Conservation (phyloP, 345 rosid genomes). For the Melaleuca quinquenervia region DNA sequence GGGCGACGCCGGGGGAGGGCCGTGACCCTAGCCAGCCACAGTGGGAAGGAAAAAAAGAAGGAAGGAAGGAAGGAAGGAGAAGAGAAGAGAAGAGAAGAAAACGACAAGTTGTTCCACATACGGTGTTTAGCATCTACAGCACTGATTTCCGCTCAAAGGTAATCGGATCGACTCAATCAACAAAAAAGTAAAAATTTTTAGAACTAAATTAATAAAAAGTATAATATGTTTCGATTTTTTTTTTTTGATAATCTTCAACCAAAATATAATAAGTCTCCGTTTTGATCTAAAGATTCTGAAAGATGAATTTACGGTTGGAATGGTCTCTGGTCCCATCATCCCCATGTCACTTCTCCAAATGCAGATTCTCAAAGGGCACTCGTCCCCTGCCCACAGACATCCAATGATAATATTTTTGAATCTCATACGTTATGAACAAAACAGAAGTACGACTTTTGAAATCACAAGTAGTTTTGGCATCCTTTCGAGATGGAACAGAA, state of each 20-base stretch:
- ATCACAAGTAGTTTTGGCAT: background rate
- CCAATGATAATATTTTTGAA: background rate
- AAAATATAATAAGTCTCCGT: background rate
- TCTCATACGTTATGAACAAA: background rate
- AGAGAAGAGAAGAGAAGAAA: too few relatives aligned
- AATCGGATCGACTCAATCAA: too few relatives aligned
- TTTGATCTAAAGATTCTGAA: background rate
- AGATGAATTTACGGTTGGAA: background rate
- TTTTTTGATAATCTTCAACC: background rate
- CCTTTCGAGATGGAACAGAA: background rate
- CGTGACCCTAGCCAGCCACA: too few relatives aligned
- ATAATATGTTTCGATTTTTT: too few relatives aligned
- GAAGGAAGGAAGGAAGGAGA: too few relatives aligned
- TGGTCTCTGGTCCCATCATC: background rate
- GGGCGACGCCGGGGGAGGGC: too few relatives aligned
- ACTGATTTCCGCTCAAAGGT: too few relatives aligned
- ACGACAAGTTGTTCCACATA: too few relatives aligned
- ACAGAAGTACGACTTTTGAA: background rate
- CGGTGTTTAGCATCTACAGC: too few relatives aligned
- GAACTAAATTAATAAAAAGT: too few relatives aligned
- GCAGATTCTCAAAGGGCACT: background rate
- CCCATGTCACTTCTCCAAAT: background rate
- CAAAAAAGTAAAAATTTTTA: too few relatives aligned
- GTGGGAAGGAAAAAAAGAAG: too few relatives aligned
- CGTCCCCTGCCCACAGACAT: background rate